Evolutionary conservation across 75 land plant genomes (phyloP), one percentile per base, ranked within the genome.

Genomic region (Pinus taeda): DNA sequence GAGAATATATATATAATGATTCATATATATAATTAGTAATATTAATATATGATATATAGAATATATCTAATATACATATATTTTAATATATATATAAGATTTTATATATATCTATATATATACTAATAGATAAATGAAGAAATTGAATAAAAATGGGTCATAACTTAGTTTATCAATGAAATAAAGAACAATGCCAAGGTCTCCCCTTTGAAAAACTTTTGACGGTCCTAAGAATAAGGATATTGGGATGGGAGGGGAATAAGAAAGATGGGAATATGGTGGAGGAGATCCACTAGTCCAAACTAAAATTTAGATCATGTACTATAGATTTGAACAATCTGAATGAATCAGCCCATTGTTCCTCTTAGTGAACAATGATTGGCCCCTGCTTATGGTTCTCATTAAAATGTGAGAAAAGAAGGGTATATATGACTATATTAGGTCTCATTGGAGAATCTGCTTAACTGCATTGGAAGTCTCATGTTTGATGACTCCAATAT

Each of bases 381-480:
- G 76, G 79, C 61, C 97, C 95, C 11, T 59, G 73, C 67, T 87
- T 92, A 74, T 67, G 62, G 71, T 92, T 79, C 82, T 94, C 97
- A 39, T 93, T 95, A 80, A 93, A 95, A 67, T 92, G 77, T 60
- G 93, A 81, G 72, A 91, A 95, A 29, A 95, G 69, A 57, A 72
- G 92, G 2, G 90, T 77, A 53, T 87, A 80, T 15, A 90, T 39
- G 0, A 57, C 60, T 12, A 53, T 72, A 20, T 81, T 81, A 0
- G 94, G 97, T 65, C 67, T 74, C 74, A 74, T 59, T 8, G 97
- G 97, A 4, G 95, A 92, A 36, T 94, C 97, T 4, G 57, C 76
- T 4, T 60, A 26, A 26, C 26, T 26, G 26, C 26, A 26, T 26
- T 73, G 30, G 75, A 29, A 56, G 59, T 57, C 0, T 59, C 73